Percentiles rank a stretch among this genome's conserved stretches.
These are phyloP conservation scores for Astrothelium macrocarpum DNA, from an alignment of 495 filamentous ascomycete genomes.

Conservation along the genomic window DNA sequence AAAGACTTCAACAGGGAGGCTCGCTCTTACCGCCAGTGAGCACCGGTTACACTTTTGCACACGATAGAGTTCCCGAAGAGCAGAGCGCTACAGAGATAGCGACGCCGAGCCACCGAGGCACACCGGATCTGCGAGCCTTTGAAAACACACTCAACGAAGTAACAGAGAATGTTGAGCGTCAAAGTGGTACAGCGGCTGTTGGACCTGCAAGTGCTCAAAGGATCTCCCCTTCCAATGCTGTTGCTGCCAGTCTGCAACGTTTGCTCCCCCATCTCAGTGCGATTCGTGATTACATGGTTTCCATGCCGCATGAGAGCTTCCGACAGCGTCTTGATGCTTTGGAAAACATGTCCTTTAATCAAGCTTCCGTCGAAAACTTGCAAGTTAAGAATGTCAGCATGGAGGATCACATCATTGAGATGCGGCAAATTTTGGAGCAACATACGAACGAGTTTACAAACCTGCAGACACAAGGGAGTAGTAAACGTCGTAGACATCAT, in stretches of 20 bases:
- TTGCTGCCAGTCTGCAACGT: conserved; percentile 14
- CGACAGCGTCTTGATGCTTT: conserved; percentile 48
- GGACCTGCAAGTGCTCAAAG: background rate
- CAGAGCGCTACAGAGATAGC: conserved; percentile 36
- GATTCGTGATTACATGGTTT: conserved; percentile 23
- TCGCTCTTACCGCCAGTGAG: background rate
- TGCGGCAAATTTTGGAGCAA: background rate
- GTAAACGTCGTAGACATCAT: conserved; percentile 9
- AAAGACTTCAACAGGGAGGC: background rate
- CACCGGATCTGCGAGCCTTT: conserved; percentile 29
- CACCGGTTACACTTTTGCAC: background rate
- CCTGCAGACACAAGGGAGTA: background rate
- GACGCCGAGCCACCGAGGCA: conserved; percentile 31
- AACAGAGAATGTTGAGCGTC: background rate
- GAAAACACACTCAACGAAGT: background rate
- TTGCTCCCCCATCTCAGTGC: conserved; percentile 20
- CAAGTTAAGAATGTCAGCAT: conserved; percentile 48
- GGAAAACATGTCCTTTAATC: conserved; percentile 51
- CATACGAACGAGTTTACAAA: background rate
- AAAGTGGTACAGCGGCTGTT: background rate
- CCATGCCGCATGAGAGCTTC: conserved; percentile 36
- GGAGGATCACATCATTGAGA: conserved; percentile 49
- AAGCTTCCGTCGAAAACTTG: conserved; percentile 47
- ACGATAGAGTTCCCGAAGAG: conserved; percentile 11
- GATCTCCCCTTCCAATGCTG: background rate